Percentiles rank a stretch among this genome's conserved stretches.
phyloP scores from a whole-genome alignment of 2,329 filamentous ascomycete genomes.

The Annulohypoxylon truncatum region DNA sequence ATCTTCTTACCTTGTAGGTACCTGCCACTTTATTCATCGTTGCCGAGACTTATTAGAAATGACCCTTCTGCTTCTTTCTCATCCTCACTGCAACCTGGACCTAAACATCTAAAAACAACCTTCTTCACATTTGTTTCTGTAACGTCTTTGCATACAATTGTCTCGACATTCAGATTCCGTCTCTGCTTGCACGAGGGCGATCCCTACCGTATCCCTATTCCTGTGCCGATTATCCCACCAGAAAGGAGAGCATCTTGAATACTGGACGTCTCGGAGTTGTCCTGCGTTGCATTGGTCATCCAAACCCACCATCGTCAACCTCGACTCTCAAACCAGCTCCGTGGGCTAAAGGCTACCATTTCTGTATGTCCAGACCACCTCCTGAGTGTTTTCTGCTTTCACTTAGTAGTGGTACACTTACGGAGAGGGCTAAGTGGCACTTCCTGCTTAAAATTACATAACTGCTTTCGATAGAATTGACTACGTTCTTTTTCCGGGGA shows the following conservation, averaged over 20 bases:
- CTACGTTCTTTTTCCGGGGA: slow-evolving; percentile 23
- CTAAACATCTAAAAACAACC: slow-evolving; percentile 20
- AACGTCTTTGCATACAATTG: slow-evolving; percentile 35
- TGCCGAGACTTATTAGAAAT: slow-evolving; percentile 35
- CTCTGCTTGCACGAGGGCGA: slow-evolving; percentile 11
- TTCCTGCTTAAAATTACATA: slow-evolving; percentile 13
- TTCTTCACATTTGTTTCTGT: slow-evolving; percentile 23
- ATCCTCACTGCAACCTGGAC: slow-evolving; percentile 3
- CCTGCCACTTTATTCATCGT: slow-evolving; percentile 35
- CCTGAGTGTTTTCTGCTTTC: slow-evolving; percentile 4
- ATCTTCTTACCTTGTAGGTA: slow-evolving; percentile 36
- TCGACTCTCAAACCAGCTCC: slow-evolving; percentile 1
- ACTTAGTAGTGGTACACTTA: slow-evolving; percentile 14
- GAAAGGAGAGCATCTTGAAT: slow-evolving; percentile 34
- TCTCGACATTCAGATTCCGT: slow-evolving; percentile 18
- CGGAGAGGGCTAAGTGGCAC: slow-evolving; percentile 28
- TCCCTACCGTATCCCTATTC: slow-evolving; percentile 9
- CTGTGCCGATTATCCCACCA: slow-evolving; percentile 5
- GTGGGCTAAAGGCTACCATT: slow-evolving; percentile 16
- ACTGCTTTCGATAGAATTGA: slow-evolving; percentile 23
- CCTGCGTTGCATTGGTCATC: slow-evolving; percentile 42
- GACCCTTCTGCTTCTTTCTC: slow-evolving; percentile 33
- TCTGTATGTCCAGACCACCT: slow-evolving; percentile 31
- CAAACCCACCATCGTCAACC: slow-evolving; percentile 22
- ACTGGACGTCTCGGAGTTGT: slow-evolving; percentile 28